Conservation (phyloP, 2,329 filamentous ascomycete species). For the Elsinoe ampelina region DNA sequence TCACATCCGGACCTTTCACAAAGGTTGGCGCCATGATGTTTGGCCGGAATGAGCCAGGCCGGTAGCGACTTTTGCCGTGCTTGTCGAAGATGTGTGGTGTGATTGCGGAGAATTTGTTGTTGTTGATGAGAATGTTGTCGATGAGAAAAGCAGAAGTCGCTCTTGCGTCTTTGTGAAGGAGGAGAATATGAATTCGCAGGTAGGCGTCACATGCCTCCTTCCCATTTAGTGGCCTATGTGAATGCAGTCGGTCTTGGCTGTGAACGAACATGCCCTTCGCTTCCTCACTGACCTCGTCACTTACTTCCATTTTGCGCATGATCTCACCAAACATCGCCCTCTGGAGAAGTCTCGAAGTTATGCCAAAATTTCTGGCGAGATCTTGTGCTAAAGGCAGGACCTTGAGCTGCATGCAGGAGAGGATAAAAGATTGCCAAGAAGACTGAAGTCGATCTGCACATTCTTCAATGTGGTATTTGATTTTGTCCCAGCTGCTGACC, state of each 20-base stretch:
- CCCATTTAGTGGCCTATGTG: background rate
- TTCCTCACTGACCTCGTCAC: background rate
- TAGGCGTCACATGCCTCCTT: background rate
- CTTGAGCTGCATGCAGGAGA: background rate
- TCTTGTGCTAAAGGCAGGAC: slow-evolving; percentile 6
- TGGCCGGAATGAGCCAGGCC: background rate
- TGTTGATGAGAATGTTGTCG: background rate
- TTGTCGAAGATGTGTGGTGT: background rate
- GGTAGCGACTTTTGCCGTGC: background rate
- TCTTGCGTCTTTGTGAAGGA: background rate
- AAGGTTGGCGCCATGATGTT: background rate
- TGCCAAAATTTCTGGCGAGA: background rate
- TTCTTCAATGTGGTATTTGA: background rate
- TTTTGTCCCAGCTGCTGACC: background rate
- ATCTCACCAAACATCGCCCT: background rate
- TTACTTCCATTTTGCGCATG: background rate
- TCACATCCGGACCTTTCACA: background rate
- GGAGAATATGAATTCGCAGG: background rate
- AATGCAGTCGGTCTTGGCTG: background rate
- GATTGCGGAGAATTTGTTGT: background rate
- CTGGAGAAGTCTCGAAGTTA: background rate
- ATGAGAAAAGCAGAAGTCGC: background rate
- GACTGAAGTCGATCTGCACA: background rate
- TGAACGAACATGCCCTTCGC: background rate
- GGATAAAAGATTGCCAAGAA: background rate